Conservation (phyloP, 169 alveolate genomes). For the Theileria sp. region DNA sequence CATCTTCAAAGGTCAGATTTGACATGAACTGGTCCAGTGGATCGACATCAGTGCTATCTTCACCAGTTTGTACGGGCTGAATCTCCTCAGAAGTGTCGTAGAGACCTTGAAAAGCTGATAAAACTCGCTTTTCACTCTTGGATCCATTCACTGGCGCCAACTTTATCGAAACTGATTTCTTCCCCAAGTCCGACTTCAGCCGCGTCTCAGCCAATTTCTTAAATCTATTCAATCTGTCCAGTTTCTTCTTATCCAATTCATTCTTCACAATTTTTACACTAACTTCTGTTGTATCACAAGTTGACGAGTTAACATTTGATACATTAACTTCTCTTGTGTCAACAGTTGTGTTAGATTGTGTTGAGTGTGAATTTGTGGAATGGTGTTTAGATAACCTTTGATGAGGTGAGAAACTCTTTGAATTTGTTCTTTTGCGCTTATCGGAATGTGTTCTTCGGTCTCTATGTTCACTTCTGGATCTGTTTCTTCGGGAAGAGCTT, state of each 20-base stretch:
- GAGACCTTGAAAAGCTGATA: slow-evolving; percentile 33
- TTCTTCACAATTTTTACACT: slow-evolving; percentile 1
- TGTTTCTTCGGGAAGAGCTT: slow-evolving; percentile 33
- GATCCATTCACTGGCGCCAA: background rate
- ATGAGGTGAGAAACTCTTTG: slow-evolving; percentile 11
- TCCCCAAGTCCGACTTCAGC: slow-evolving; percentile 8
- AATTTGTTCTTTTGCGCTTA: slow-evolving; percentile 6
- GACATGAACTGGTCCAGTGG: slow-evolving; percentile 53
- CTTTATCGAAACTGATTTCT: slow-evolving; percentile 40
- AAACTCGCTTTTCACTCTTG: slow-evolving; percentile 24
- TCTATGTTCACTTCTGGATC: slow-evolving; percentile 21
- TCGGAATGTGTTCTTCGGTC: too few relatives aligned
- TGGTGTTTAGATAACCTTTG: background rate
- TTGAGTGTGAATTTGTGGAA: background rate
- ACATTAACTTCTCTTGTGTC: too few relatives aligned
- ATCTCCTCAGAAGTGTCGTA: slow-evolving; percentile 24
- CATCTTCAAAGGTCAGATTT: slow-evolving; percentile 22
- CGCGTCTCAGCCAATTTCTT: slow-evolving; percentile 61
- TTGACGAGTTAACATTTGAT: too few relatives aligned
- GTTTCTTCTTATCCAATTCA: slow-evolving; percentile 34
- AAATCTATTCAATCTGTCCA: slow-evolving; percentile 58
- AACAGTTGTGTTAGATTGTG: too few relatives aligned
- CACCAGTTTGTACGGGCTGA: background rate
- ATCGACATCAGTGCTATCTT: slow-evolving; percentile 19
- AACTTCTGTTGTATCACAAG: too few relatives aligned